Evolutionary conservation across 805 yeast species (phyloP), one percentile per base, ranked within the genome.

Genomic region (Spathaspora sp.): DNA sequence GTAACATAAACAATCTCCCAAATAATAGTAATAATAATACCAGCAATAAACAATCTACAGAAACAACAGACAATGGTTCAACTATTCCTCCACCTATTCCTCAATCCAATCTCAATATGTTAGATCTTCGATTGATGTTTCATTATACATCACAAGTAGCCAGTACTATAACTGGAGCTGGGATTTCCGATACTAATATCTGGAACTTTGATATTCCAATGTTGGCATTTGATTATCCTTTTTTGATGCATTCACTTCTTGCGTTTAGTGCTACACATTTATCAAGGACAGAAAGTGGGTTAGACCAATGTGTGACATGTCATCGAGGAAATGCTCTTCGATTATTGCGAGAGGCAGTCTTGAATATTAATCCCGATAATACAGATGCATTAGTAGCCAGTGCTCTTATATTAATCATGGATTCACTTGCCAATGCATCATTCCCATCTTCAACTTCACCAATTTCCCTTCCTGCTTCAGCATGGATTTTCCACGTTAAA

Each of bases 401-500:
- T 48, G 96, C 97, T 0, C 77, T 92, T 55, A 83, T 93, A 39
- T 73, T 93, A 51, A 91, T 91, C 50, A 88, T 93, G 88, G 98
- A 93, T 65, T 89, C 97, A 0, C 72, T 90, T 57, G 97, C 97
- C 2, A 92, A 92, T 67, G 97, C 97, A 0, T 81, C 85, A 2
- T 72, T 80, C 46, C 96, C 82, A 44, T 64, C 68, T 44, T 68
- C 70, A 32, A 70, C 76, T 2, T 69, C 75, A 2, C 75, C 83
- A 2, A 81, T 79, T 57, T 85, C 91, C 2, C 68, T 91, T 52
- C 96, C 97, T 1, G 92, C 97, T 2, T 85, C 94, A 3, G 96
- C 97, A 0, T 93, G 98, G 98, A 85, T 93, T 51, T 94, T 89
- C 74, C 97, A 93, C 62, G 97, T 93, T 11, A 88, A 94, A 60